These are phyloP conservation scores for Didymella pomorum DNA, from an alignment of 2,329 filamentous ascomycete species.

Conservation along the genomic window DNA sequence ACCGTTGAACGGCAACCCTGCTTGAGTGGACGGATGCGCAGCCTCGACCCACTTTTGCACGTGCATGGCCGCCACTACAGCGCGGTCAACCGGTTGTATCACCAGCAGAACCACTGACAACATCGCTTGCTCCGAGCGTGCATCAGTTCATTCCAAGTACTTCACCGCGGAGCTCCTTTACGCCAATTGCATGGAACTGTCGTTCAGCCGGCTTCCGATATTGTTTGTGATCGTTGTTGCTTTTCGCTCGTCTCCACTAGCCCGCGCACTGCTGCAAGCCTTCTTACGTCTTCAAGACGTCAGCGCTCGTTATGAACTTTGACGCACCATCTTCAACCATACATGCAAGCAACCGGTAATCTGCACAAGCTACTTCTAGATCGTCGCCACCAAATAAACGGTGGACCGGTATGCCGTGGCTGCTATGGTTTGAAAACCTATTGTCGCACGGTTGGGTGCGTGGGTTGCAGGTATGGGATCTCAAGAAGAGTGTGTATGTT, in stretches of 20 bases:
- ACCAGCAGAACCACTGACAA: conserved; percentile 2
- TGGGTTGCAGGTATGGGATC: too few relatives aligned
- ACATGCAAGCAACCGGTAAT: not conserved
- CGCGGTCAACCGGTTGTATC: not conserved
- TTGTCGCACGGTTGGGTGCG: too few relatives aligned
- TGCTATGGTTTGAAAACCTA: conserved; percentile 8
- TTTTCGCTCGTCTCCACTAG: not conserved
- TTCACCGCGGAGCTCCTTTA: not conserved
- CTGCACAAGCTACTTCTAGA: conserved; percentile 1
- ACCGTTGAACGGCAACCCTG: not conserved
- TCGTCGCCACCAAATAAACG: not conserved
- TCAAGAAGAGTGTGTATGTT: too few relatives aligned
- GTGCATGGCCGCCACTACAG: not conserved
- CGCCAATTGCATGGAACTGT: not conserved
- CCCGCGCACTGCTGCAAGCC: not conserved
- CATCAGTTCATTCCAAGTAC: not conserved
- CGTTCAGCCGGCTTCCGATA: not conserved
- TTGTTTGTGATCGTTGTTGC: not conserved
- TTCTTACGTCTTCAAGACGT: not conserved
- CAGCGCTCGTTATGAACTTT: not conserved
- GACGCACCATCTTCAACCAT: not conserved
- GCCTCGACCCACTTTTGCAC: not conserved
- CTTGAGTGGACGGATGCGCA: not conserved
- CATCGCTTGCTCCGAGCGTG: not conserved
- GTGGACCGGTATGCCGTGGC: not conserved